Evolutionary conservation across 106 monocot genomes (phyloP).

Genomic region (Narthecium ossifragum): DNA sequence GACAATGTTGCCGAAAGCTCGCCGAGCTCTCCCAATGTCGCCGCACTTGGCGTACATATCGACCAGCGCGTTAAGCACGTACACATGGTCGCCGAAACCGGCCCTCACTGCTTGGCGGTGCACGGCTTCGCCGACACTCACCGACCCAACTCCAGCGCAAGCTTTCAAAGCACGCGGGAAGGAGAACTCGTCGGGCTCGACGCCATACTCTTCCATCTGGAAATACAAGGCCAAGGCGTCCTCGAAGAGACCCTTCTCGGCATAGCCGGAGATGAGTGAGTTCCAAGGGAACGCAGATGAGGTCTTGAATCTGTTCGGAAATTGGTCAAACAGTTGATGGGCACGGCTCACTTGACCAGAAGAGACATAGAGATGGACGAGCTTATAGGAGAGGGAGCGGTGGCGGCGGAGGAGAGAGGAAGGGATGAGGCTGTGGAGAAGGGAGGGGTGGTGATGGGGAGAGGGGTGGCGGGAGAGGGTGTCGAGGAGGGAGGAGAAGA

Average conservation of each 20-base stretch:
- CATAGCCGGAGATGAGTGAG: constrained; percentile 60
- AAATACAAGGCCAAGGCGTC: constrained; percentile 70
- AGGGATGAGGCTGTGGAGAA: constrained; percentile 53
- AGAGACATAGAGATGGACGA: constrained; percentile 31
- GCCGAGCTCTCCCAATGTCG: constrained; percentile 41
- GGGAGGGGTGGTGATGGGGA: constrained; percentile 20
- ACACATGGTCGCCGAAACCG: constrained; percentile 44
- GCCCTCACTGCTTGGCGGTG: constrained; percentile 51
- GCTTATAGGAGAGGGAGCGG: constrained; percentile 24
- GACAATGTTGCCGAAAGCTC: constrained; percentile 38
- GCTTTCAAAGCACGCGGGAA: constrained; percentile 78
- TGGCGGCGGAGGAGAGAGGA: constrained; percentile 27
- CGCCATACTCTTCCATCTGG: constrained; percentile 80
- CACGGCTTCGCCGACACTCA: constrained; percentile 36
- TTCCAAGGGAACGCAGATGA: constrained; percentile 81
- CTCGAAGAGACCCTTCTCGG: constrained; percentile 33
- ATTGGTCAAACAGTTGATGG: constrained; percentile 72
- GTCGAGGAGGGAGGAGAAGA: constrained; percentile 51
- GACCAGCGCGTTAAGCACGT: constrained; percentile 63
- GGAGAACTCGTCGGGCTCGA: constrained; percentile 62
- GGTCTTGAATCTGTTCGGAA: constrained; percentile 23
- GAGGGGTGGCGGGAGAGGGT: constrained; percentile 26
- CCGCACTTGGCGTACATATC: constrained; percentile 91
- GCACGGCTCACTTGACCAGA: constrained; percentile 46
- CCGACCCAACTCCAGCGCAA: constrained; percentile 57